Percentiles rank a stretch among this genome's conserved stretches.
Conservation (phyloP, 345 rosid genomes). For the Atalantia buxifolia region DNA sequence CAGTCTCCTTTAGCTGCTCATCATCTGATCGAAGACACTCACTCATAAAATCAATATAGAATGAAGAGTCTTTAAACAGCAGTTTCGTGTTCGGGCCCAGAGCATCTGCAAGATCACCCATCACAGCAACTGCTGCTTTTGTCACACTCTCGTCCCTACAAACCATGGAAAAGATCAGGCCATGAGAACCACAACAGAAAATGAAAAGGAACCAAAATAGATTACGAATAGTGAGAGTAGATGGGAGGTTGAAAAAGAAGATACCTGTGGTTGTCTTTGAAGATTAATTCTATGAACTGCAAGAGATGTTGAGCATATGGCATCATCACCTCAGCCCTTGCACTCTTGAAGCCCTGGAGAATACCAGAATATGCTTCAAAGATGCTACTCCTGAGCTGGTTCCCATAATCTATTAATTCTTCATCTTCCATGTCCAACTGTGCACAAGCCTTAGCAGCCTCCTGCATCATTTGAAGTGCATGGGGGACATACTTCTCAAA, state of each 20-base stretch:
- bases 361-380: constrained; percentile 95
- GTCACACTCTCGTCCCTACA: constrained; percentile 84
- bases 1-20: constrained; percentile 83
- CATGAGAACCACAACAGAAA: neutral
- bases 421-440: constrained; percentile 68
- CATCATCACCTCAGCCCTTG: constrained; percentile 72
- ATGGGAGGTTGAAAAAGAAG: neutral
- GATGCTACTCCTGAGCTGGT: constrained; percentile 79
- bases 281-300: constrained; percentile 76
- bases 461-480: constrained; percentile 74
- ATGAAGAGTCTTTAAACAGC: constrained; percentile 56
- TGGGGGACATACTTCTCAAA: constrained; percentile 68
- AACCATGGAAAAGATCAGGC: neutral
- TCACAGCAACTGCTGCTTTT: constrained; percentile 85
- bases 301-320: constrained; percentile 82
- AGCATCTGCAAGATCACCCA: constrained; percentile 94
- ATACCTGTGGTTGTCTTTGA: constrained; percentile 66
- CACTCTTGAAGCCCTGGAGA: constrained; percentile 86
- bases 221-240: neutral
- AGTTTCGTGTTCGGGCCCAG: constrained; percentile 69
- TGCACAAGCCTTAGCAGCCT: constrained; percentile 75
- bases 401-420: constrained; percentile 78
- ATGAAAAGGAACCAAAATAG: neutral
- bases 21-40: constrained; percentile 84
- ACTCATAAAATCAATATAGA: constrained; percentile 56